phyloP scores from a whole-genome alignment of 768 basidiomycete species.

The Kwoniella heveanensis region DNA sequence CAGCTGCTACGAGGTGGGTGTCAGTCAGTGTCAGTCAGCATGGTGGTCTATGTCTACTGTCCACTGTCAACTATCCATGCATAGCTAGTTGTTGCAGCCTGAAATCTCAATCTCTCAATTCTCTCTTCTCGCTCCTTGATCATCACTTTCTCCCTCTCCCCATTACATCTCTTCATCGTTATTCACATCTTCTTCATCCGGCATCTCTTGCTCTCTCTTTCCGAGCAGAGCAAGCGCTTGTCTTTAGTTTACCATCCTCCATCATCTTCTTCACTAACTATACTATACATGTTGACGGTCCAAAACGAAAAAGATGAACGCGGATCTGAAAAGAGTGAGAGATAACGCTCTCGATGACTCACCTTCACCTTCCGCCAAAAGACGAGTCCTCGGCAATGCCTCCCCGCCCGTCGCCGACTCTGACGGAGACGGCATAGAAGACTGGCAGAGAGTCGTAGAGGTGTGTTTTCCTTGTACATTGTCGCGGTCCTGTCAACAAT shows the following conservation, averaged over 20 bases:
- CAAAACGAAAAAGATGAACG: slow-evolving; percentile 39
- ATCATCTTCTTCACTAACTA: background rate
- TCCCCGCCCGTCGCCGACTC: slow-evolving; percentile 12
- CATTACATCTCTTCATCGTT: no score
- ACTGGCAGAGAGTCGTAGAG: slow-evolving; percentile 50
- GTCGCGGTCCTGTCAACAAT: no score
- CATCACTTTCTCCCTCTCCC: background rate
- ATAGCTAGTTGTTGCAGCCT: background rate
- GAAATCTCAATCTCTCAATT: background rate
- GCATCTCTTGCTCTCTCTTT: background rate
- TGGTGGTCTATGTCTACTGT: no score
- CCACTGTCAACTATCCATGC: no score
- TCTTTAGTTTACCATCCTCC: background rate
- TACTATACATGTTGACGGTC: no score
- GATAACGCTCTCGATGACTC: slow-evolving; percentile 39
- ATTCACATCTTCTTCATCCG: no score
- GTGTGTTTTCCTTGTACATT: slow-evolving; percentile 35
- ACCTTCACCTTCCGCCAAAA: slow-evolving; percentile 30
- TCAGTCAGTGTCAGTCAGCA: no score
- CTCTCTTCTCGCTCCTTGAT: background rate
- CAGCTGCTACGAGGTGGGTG: no score
- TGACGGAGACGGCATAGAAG: slow-evolving; percentile 40
- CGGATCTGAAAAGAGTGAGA: slow-evolving; percentile 50
- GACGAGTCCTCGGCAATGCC: slow-evolving; percentile 27
- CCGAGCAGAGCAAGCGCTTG: background rate